Conservation (phyloP, 1,284 basidiomycete genomes). For the Rhodotorula sp. region DNA sequence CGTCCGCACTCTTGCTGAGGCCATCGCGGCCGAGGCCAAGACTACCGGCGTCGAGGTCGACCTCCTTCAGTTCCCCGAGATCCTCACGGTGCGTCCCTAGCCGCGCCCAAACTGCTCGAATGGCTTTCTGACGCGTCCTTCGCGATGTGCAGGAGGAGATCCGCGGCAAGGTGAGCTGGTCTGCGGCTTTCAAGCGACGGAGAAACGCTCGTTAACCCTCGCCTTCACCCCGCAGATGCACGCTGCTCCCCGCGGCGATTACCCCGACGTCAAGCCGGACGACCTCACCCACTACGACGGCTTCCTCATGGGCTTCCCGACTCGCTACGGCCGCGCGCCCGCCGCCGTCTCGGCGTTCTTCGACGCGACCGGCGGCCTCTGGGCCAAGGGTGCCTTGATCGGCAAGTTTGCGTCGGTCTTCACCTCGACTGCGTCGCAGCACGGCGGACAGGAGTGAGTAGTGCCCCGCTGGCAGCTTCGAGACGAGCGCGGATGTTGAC, state of each 20-base stretch:
- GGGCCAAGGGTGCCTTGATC: conserved; percentile 60
- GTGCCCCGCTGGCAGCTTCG: too few species aligned
- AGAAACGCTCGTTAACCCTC: background rate
- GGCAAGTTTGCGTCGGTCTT: conserved; percentile 66
- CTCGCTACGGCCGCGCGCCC: conserved; percentile 56
- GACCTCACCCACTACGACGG: conserved; percentile 54
- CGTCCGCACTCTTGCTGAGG: conserved; percentile 67
- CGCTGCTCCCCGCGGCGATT: conserved; percentile 62
- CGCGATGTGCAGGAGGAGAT: conserved; percentile 60
- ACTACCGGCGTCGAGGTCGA: conserved; percentile 62
- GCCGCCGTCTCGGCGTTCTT: conserved; percentile 56
- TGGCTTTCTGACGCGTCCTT: background rate
- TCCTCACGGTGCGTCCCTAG: conserved; percentile 50
- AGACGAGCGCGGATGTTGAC: too few species aligned
- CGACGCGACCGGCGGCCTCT: conserved; percentile 64
- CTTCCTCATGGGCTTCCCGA: conserved; percentile 11
- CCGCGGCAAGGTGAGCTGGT: conserved; percentile 54
- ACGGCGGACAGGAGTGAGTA: conserved; percentile 51
- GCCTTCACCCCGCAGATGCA: conserved; percentile 56
- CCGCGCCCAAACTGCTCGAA: conserved; percentile 46
- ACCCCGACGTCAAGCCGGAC: conserved; percentile 68
- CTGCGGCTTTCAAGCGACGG: background rate
- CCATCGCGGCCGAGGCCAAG: conserved; percentile 69
- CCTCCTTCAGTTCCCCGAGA: conserved; percentile 55
- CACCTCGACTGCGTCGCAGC: conserved; percentile 36